Evolutionary conservation across 1,139 yeast genomes (phyloP), one percentile per base, ranked within the genome.

Genomic region (Suhomyces bokatorum): DNA sequence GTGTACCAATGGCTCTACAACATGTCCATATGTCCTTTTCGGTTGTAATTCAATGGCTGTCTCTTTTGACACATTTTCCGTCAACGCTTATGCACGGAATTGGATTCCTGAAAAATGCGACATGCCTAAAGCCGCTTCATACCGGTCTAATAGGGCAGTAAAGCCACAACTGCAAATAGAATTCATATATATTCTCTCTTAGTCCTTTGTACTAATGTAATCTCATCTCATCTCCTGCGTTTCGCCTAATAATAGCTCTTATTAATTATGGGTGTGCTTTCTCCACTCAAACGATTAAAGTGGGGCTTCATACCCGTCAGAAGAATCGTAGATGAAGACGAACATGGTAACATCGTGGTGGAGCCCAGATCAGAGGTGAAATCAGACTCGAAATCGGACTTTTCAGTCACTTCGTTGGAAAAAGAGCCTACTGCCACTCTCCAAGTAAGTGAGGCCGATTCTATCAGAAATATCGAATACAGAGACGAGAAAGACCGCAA

Each of bases 401-500:
- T 10, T 9, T 52, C 49, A 2, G 47, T 43, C 6, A 51, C 45
- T 17, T 49, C 54, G 22, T 37, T 29, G 46, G 44, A 44, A 16
- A 39, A 42, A 26, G 44, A n/a, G 2, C 20, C 38, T 9, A 28
- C 39, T 26, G 22, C 16, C 3, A 29, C 29, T 12, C 37, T 34
- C 27, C 37, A 37, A n/a, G 37, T 44, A 20, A 29, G 16, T 10
- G 37, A 38, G 12, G 35, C 38, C 6, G 36, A 35, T 12, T 32
- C 41, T 13, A 35, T 33, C 13, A 31, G 30, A 15, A 40, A 42
- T 40, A 10, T 47, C 47, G 86, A 81, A 57, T 80, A 76, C 54
- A 67, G 85, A 54, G 86, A 81, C 59, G 89, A 83, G 57, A 78
- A 81, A 11, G 69, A 75, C 49, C 73, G 87, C 40, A 75, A 73